These are phyloP conservation scores for Arabis hirsuta DNA, from an alignment of 345 rosid genomes.

Conservation along the genomic window DNA sequence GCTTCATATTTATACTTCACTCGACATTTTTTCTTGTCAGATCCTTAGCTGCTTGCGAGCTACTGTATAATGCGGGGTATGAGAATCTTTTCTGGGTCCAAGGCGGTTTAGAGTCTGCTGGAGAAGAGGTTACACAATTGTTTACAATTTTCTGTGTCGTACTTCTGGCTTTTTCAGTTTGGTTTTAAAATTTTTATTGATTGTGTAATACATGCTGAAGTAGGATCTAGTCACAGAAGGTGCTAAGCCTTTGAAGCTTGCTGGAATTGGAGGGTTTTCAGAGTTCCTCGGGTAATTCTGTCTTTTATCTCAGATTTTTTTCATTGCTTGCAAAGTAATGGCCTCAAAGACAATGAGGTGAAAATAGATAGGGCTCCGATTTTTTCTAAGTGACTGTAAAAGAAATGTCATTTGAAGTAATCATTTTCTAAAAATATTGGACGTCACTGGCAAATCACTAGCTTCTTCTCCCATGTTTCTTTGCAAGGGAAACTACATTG, in stretches of 20 bases:
- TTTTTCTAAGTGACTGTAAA: background rate
- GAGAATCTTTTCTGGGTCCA: conserved; percentile 89
- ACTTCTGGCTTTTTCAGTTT: conserved; percentile 31
- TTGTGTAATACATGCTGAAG: conserved; percentile 27
- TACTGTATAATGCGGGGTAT: conserved; percentile 72
- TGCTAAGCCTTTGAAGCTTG: conserved; percentile 72
- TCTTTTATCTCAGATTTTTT: conserved; percentile 16
- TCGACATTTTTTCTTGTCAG: conserved; percentile 49
- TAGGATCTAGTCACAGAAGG: conserved; percentile 91
- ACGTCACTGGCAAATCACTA: background rate
- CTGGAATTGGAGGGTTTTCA: conserved; percentile 88
- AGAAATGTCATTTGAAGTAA: background rate
- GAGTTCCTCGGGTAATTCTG: conserved; percentile 84
- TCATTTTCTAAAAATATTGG: too few species aligned
- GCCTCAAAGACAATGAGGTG: conserved; percentile 1
- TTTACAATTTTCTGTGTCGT: conserved; percentile 28
- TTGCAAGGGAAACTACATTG: too few species aligned
- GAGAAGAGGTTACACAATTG: conserved; percentile 66
- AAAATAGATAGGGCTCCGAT: background rate
- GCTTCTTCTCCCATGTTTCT: background rate
- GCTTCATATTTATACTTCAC: conserved; percentile 5
- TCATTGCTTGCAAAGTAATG: conserved; percentile 21
- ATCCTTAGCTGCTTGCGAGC: conserved; percentile 92
- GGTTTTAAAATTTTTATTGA: conserved; percentile 15
- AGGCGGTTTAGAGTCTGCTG: conserved; percentile 88